A percentile compares a stretch with the other conserved stretches of the same genome.
Evolutionary conservation across 306 rosid genomes (phyloP).

Genomic region (Pueraria montana): DNA sequence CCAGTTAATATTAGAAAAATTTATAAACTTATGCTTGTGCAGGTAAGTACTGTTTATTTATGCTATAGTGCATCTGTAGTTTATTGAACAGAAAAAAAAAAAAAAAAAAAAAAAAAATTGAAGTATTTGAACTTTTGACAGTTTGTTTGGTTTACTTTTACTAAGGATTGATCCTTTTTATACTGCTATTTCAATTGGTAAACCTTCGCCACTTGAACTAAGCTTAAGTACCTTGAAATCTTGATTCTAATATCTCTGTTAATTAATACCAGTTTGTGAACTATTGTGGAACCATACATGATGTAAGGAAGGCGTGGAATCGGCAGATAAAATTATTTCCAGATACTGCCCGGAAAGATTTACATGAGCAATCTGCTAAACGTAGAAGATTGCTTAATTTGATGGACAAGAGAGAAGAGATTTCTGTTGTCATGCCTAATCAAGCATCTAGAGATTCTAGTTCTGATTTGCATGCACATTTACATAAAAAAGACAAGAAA

Average conservation of each 20-base stretch:
- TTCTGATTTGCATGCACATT: conserved; percentile 54
- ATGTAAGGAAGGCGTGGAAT: conserved; percentile 82
- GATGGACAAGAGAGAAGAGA: conserved; percentile 54
- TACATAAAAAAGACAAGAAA: conserved; percentile 48
- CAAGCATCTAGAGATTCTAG: conserved; percentile 56
- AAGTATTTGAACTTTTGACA: conserved; percentile 22
- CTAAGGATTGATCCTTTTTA: conserved; percentile 25
- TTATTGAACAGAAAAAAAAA: conserved; percentile 25
- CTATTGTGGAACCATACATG: conserved; percentile 84
- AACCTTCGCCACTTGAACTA: conserved; percentile 14
- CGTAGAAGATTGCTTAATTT: conserved; percentile 46
- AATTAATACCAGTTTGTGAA: conserved; percentile 76
- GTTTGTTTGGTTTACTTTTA: conserved; percentile 29
- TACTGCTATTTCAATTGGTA: conserved; percentile 15
- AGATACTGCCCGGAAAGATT: conserved; percentile 58
- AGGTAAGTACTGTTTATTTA: conserved; percentile 6
- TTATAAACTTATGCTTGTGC: conserved; percentile 25
- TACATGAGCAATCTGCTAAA: too few species aligned
- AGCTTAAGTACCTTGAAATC: conserved; percentile 3
- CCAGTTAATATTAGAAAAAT: conserved; percentile 3
- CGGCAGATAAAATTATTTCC: conserved; percentile 73
- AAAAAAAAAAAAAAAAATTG: too few species aligned
- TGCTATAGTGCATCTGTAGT: not conserved
- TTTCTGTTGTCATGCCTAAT: conserved; percentile 47
- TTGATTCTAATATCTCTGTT: conserved; percentile 47